Base-by-base conservation (phyloP, 352 stramenopile species). In the Globisporangium okanoganense region DNA sequence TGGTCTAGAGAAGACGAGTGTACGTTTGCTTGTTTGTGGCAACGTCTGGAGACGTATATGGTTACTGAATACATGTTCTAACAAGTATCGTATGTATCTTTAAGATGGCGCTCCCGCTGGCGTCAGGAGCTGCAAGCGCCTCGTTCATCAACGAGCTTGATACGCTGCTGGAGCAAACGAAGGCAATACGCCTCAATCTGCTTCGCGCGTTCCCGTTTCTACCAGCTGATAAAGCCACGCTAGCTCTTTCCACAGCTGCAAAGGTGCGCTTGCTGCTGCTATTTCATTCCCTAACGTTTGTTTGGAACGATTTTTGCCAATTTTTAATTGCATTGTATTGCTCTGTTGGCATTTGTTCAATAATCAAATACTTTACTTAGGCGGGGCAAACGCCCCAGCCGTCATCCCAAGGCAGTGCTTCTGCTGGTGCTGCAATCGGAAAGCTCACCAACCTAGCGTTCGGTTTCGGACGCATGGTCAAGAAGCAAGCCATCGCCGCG, bases 401-500 rank as follows among this genome's bases (percentile, higher is more conserved):
- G 29, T 27, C 50, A 13, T 18, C 48, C 41, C 58, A 61, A 14
- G 66, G 61, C 18, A 57, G 60, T 10, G 61, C 67, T 58, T 60
- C 61, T 6, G 61, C 67, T 58, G 73, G 63, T 10, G 47, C 56
- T 8, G 73, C 75, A 0, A 86, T 93, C 35, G 79, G 79, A 47
- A 91, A 92, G 50, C 64, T 94, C 31, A 92, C 82, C 10, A 90
- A 87, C 58, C 55, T 94, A n/a, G 85, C 85, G 0, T 85, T 86
- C 58, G 85, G 85, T 0, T 94, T 94, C 56, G 85, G 85, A 6
- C 75, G 82, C 18, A 92, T 92, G 79, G 79, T 94, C 45, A 92
- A 92, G 65, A 94, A 92, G 49, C 85, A 94, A 66, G 82, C 85
- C 7, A 88, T 92, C 47, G 82, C 85, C 31, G 85, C 81, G 8